Evolutionary conservation across 352 stramenopile genomes (phyloP), one percentile per base, ranked within the genome.

Genomic region (Aphanomyces stellatus): DNA sequence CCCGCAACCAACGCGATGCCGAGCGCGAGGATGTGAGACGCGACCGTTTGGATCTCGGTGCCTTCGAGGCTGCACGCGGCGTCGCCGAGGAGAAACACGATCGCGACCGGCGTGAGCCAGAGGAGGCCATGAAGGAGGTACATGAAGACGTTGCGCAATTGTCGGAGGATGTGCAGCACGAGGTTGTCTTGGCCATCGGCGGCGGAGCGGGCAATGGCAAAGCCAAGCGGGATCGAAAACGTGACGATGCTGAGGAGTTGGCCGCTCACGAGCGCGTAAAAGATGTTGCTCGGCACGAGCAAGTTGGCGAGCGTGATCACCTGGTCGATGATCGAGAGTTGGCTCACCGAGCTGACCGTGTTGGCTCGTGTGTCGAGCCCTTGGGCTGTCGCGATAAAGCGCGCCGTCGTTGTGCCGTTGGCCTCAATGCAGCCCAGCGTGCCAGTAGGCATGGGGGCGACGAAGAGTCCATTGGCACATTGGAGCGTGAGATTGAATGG

Each of bases 211-310:
- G 57, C 57, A n/a, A 53, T 17, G n/a, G 57, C 57, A 28, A 56
- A 11, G 4, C 82, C 82, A 5, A 93, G 64, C 4, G 85, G 71
- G 71, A 88, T 87, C 33, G 82, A 78, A 49, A 91, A 91, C 10
- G 75, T 79, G 64, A 91, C 88, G 40, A 86, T 79, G 1, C 78
- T 77, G 8, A 90, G 61, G 40, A 90, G 30, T 37, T 87, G 72
- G 22, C 73, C 72, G 19, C 79, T 41, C 25, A 72, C 62, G 25
- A 93, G 56, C 2, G 80, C 75, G 0, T 30, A 24, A 33, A 85
- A 78, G 37, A 93, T 82, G 77, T 91, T 93, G 42, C 76, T 67
- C 0, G 81, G 79, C 43, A 91, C 78, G 8, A 91, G 63, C 2
- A 77, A 70, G 49, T 82, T 49, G 28, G 89, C 72, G 1, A 87